A percentile compares a stretch with the other conserved stretches of the same genome.
phyloP scores from a whole-genome alignment of 805 yeast genomes.

The Yarrowia porcina region DNA sequence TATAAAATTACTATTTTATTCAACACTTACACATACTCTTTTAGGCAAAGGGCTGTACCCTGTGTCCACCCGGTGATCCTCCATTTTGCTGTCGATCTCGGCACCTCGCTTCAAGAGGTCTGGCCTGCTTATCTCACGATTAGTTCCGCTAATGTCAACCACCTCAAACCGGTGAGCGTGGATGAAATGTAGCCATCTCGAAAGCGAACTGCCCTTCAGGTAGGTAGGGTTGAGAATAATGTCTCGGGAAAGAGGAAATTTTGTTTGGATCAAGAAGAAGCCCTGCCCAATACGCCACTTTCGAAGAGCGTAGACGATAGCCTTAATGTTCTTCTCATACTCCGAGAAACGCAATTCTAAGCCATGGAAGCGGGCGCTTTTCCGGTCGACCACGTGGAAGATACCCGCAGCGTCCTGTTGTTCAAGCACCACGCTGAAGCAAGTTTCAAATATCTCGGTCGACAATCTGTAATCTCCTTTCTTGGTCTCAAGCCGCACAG shows the following conservation, averaged over 20 bases:
- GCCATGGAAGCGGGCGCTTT: conserved; percentile 9
- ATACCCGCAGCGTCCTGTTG: not conserved
- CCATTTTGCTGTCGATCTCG: not conserved
- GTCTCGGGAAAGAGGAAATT: not conserved
- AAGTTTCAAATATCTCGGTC: not conserved
- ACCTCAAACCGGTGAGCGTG: not conserved
- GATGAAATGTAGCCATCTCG: conserved; percentile 8
- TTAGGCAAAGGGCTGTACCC: not conserved
- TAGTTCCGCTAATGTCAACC: not conserved
- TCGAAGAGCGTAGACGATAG: not conserved
- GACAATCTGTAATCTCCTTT: not conserved
- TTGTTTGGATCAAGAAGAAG: not conserved
- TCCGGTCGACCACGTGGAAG: conserved; percentile 1
- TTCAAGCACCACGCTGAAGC: not conserved
- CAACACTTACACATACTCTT: not conserved
- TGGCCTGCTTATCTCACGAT: not conserved
- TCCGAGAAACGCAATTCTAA: not conserved
- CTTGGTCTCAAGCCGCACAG: not conserved
- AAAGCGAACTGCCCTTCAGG: not conserved
- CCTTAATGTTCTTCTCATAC: conserved; percentile 9
- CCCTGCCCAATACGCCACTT: conserved; percentile 3
- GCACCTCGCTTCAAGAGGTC: not conserved
- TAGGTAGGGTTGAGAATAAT: not conserved
- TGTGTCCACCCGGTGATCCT: not conserved
- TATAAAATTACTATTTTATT: too few relatives aligned